Conservation (phyloP, 225 moss, liverwort and hornwort genomes). For the Lunularia cruciata region DNA sequence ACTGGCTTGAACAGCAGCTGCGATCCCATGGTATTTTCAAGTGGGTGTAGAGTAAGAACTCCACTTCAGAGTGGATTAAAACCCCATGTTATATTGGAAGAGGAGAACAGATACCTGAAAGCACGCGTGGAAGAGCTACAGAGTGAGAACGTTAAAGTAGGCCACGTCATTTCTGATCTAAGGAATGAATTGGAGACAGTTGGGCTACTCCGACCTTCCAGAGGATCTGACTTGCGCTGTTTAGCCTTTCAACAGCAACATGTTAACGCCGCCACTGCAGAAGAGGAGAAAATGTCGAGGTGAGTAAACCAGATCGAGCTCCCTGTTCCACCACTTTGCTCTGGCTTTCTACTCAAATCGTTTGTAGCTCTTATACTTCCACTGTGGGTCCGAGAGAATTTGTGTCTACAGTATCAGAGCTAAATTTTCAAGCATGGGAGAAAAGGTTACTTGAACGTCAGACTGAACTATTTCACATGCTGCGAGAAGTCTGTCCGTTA, state of each 20-base stretch:
- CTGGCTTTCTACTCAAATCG: no score
- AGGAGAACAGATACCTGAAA: conserved; percentile 46
- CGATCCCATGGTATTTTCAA: conserved; percentile 1
- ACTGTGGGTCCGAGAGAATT: no score
- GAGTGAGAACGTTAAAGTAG: conserved; percentile 45
- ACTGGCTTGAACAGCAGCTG: conserved; percentile 1
- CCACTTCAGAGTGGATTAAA: conserved; percentile 16
- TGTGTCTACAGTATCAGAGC: no score
- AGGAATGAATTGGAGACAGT: conserved; percentile 49
- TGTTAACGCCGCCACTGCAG: neutral
- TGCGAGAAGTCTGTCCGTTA: no score
- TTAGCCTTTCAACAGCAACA: conserved; percentile 13
- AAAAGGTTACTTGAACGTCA: no score
- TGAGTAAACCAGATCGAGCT: conserved; percentile 2
- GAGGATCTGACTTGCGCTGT: neutral
- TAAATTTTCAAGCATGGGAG: no score
- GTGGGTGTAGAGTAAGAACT: neutral
- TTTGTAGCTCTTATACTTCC: no score
- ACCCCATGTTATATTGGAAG: conserved; percentile 25
- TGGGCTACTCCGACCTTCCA: conserved; percentile 42
- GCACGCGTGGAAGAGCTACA: conserved; percentile 45
- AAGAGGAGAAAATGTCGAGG: conserved; percentile 8
- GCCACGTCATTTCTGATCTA: conserved; percentile 46
- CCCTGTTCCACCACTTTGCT: no score
- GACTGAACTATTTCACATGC: no score